A percentile compares a stretch with the other conserved stretches of the same genome.
These are phyloP conservation scores for Leccinum fallax DNA, from an alignment of 1,284 basidiomycete species.

Conservation along the genomic window DNA sequence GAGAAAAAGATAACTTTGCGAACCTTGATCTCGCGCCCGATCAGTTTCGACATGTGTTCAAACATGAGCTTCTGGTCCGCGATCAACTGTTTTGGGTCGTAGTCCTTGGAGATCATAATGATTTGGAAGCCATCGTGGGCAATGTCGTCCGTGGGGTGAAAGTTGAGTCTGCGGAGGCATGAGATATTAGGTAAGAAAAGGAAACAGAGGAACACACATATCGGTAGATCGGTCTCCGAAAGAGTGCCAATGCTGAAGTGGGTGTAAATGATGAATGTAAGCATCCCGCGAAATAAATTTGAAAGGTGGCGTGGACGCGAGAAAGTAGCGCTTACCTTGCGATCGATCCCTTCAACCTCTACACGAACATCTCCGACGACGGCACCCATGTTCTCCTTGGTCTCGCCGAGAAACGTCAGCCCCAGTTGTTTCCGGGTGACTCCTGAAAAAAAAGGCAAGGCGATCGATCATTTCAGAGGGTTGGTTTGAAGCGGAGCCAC, in stretches of 20 bases:
- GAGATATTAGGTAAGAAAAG: neutral
- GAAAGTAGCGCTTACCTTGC: neutral
- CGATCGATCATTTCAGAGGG: neutral
- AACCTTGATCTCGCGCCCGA: slow-evolving; percentile 19
- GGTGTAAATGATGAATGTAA: neutral
- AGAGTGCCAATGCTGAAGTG: slow-evolving; percentile 36
- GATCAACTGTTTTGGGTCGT: slow-evolving; percentile 32
- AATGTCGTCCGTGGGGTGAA: slow-evolving; percentile 25
- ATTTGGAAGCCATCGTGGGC: slow-evolving; percentile 38
- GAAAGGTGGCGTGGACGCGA: too few relatives aligned
- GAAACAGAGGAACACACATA: neutral
- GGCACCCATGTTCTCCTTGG: slow-evolving; percentile 20
- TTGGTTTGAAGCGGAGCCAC: neutral
- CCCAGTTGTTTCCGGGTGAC: slow-evolving; percentile 46
- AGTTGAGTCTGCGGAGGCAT: slow-evolving; percentile 3
- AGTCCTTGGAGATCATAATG: slow-evolving; percentile 28
- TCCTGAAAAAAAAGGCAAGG: slow-evolving; percentile 14
- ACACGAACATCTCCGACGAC: neutral
- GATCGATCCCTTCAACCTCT: neutral
- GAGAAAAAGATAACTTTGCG: slow-evolving; percentile 15
- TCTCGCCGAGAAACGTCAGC: slow-evolving; percentile 49
- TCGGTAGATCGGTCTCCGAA: slow-evolving; percentile 23
- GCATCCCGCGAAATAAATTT: neutral
- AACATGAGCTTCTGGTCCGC: slow-evolving; percentile 19
- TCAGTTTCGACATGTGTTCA: slow-evolving; percentile 17